These are phyloP conservation scores for Alternaria sp. DNA, from an alignment of 2,329 filamentous ascomycete genomes.

Conservation along the genomic window DNA sequence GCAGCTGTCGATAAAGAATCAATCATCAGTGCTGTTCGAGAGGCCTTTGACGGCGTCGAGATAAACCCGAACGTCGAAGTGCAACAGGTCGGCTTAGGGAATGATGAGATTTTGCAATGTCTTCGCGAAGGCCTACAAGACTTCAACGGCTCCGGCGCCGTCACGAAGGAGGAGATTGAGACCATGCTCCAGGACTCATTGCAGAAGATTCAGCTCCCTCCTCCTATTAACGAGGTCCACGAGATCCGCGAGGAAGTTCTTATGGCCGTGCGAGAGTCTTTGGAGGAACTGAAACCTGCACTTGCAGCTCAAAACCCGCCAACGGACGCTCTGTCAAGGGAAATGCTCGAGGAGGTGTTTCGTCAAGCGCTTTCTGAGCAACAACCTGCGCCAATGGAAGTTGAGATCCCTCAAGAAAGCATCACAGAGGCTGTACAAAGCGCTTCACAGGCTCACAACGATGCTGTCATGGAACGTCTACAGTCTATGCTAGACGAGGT, in stretches of 20 bases:
- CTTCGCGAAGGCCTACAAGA: constrained; percentile 85
- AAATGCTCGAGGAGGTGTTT: constrained; percentile 66
- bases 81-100: constrained; percentile 87
- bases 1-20: constrained; percentile 72
- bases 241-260: constrained; percentile 86
- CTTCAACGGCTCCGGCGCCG: constrained; percentile 67
- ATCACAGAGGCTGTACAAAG: constrained; percentile 67
- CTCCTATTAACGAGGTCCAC: constrained; percentile 72
- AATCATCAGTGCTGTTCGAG: constrained; percentile 84
- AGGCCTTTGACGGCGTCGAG: constrained; percentile 80
- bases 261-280: constrained; percentile 81
- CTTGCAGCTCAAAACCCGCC: constrained; percentile 50
- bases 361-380: constrained; percentile 65
- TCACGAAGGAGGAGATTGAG: constrained; percentile 85
- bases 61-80: constrained; percentile 94
- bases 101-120: constrained; percentile 88
- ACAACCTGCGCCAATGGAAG: constrained; percentile 52
- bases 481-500: constrained; percentile 68
- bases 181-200: constrained; percentile 86
- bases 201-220: constrained; percentile 79
- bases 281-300: constrained; percentile 78
- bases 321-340: constrained; percentile 60
- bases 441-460: constrained; percentile 64
- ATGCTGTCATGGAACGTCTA: constrained; percentile 68
- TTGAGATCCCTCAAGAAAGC: constrained; percentile 61